phyloP scores from a whole-genome alignment of 2,329 filamentous ascomycete species.

The Trichothecium roseum region DNA sequence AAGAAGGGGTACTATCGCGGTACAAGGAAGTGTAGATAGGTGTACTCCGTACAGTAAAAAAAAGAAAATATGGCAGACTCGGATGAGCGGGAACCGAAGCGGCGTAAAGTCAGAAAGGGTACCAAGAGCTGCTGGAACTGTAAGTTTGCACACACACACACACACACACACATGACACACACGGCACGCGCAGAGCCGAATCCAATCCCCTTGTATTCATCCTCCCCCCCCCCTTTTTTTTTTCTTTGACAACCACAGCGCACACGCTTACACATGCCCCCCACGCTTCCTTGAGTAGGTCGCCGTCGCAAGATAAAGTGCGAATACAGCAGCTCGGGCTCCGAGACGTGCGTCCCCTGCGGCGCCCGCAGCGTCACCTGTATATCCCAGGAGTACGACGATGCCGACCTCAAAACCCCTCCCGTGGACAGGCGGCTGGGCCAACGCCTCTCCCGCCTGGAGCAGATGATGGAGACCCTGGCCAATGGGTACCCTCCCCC shows the following conservation, averaged over 20 bases:
- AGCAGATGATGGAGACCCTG: conserved; percentile 34
- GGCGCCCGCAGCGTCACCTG: conserved; percentile 28
- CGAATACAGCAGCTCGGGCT: conserved; percentile 28
- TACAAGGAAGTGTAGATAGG: too few species aligned
- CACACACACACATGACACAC: too few species aligned
- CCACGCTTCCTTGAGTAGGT: too few species aligned
- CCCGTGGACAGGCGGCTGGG: conserved; percentile 25
- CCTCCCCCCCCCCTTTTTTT: not conserved
- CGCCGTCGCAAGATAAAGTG: conserved; percentile 42
- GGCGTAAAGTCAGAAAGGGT: conserved; percentile 39
- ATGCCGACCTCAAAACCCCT: conserved; percentile 18
- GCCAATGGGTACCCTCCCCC: conserved; percentile 16
- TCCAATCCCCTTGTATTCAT: not conserved
- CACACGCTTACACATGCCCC: conserved; percentile 6
- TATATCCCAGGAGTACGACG: conserved; percentile 35
- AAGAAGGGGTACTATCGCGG: too few species aligned
- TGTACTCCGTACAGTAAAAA: too few species aligned
- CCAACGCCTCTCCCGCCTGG: conserved; percentile 33
- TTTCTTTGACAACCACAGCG: not conserved
- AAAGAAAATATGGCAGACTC: too few species aligned
- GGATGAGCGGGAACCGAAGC: conserved; percentile 5
- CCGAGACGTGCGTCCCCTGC: conserved; percentile 35
- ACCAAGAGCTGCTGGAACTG: conserved; percentile 52
- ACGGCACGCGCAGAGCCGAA: too few species aligned
- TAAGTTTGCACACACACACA: too few species aligned